A percentile compares a stretch with the other conserved stretches of the same genome.
Evolutionary conservation across 768 basidiomycete species (phyloP).

Genomic region (Pisolithus marmoratus): DNA sequence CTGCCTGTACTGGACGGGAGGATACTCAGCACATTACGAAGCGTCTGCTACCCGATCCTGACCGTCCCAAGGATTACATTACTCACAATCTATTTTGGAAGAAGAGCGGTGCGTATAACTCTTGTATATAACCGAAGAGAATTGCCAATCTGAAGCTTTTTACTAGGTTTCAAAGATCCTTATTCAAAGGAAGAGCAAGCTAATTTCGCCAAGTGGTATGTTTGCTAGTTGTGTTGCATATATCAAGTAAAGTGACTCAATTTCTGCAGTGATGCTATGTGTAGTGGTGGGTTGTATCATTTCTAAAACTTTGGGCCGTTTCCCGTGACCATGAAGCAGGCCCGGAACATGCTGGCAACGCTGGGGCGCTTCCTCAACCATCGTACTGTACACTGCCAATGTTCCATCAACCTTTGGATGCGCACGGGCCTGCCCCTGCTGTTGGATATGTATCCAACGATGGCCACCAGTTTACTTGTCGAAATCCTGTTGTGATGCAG

Average conservation of each 20-base stretch:
- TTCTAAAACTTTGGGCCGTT: background rate
- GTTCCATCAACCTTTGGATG: slow-evolving; percentile 35
- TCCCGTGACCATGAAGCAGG: slow-evolving; percentile 23
- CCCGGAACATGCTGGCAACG: slow-evolving; percentile 38
- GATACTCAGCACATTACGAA: slow-evolving; percentile 39
- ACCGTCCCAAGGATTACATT: slow-evolving; percentile 43
- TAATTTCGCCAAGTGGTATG: slow-evolving; percentile 45
- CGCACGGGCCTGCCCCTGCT: slow-evolving; percentile 19
- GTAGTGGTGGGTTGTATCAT: slow-evolving; percentile 28
- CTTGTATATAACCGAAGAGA: background rate
- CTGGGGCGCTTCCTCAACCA: slow-evolving; percentile 32
- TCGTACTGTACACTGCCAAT: slow-evolving; percentile 48
- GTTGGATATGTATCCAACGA: slow-evolving; percentile 45
- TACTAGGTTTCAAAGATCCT: slow-evolving; percentile 50
- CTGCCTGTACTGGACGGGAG: slow-evolving; percentile 29
- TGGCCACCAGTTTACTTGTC: slow-evolving; percentile 46
- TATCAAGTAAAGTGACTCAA: background rate
- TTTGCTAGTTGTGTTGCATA: slow-evolving; percentile 7
- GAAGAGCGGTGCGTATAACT: slow-evolving; percentile 35
- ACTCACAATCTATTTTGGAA: slow-evolving; percentile 48
- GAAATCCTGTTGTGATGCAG: slow-evolving; percentile 41
- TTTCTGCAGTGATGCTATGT: slow-evolving; percentile 38
- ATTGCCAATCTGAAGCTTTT: background rate
- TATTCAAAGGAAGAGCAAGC: slow-evolving; percentile 46
- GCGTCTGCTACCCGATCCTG: slow-evolving; percentile 37